A percentile compares a stretch with the other conserved stretches of the same genome.
Evolutionary conservation across 345 rosid species (phyloP).

Genomic region (Citrus hindsii): DNA sequence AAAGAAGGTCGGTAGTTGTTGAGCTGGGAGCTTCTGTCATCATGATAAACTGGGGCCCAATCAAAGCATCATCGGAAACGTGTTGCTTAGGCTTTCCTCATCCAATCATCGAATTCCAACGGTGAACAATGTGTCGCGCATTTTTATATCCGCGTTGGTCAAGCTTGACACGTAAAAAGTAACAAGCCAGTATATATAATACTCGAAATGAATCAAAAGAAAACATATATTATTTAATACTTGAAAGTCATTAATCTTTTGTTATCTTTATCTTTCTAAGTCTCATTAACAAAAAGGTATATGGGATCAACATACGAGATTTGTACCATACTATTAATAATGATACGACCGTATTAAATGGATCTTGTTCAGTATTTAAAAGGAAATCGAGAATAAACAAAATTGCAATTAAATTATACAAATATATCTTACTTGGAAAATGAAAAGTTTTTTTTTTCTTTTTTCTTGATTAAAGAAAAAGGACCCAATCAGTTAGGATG

Average conservation of each 20-base stretch:
- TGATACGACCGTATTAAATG: not conserved
- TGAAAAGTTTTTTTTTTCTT: too few species aligned
- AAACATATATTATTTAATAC: not conserved
- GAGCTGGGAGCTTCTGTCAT: conserved; percentile 12
- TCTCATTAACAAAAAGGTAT: not conserved
- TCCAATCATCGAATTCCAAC: conserved; percentile 6
- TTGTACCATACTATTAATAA: not conserved
- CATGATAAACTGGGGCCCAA: conserved; percentile 13
- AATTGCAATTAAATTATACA: not conserved
- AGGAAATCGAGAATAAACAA: not conserved
- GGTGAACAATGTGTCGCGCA: not conserved
- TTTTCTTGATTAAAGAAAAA: not conserved
- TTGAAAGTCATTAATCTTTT: conserved; percentile 14
- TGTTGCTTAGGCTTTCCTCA: not conserved
- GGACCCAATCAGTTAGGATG: not conserved
- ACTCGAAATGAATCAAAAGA: not conserved
- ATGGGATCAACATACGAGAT: not conserved
- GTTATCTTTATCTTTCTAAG: not conserved
- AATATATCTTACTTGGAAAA: not conserved
- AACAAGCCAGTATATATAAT: not conserved
- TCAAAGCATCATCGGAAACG: not conserved
- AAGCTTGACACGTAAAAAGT: not conserved
- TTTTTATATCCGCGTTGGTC: not conserved
- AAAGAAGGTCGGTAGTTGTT: conserved; percentile 4
- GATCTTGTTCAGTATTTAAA: not conserved